These are phyloP conservation scores for Margaritispora aquatica DNA, from an alignment of 495 filamentous ascomycete species.

Conservation along the genomic window DNA sequence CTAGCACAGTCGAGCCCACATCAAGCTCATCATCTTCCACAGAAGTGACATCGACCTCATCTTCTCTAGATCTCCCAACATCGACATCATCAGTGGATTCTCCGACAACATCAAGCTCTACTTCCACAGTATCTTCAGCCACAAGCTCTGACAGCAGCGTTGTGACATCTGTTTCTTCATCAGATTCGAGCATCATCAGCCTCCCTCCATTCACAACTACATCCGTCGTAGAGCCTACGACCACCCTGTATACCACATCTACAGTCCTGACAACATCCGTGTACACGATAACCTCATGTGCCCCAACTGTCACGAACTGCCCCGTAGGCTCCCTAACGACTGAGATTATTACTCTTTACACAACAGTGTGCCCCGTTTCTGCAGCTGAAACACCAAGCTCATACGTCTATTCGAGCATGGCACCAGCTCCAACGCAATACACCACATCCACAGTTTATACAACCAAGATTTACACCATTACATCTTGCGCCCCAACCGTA, in stretches of 20 bases:
- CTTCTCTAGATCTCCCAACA: not conserved
- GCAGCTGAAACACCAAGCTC: slow-evolving; percentile 50
- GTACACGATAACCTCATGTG: slow-evolving; percentile 8
- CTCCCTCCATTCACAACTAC: slow-evolving; percentile 43
- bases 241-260: slow-evolving; percentile 6
- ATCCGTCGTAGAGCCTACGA: slow-evolving; percentile 48
- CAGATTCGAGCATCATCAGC: slow-evolving; percentile 52
- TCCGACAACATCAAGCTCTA: not conserved
- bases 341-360: slow-evolving; percentile 32
- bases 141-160: not conserved
- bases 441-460: slow-evolving; percentile 8
- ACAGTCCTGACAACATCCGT: slow-evolving; percentile 4
- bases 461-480: slow-evolving; percentile 7
- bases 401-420: not conserved
- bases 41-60: not conserved
- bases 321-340: slow-evolving; percentile 36
- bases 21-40: not conserved
- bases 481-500: slow-evolving; percentile 7
- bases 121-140: not conserved
- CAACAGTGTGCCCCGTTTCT: slow-evolving; percentile 43
- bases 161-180: not conserved
- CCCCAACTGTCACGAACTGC: slow-evolving; percentile 12
- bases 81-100: not conserved
- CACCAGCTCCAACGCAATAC: not conserved
- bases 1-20: not conserved